Conservation (phyloP, 2,329 filamentous ascomycete species). For the Atkinsonella hypoxylon region DNA sequence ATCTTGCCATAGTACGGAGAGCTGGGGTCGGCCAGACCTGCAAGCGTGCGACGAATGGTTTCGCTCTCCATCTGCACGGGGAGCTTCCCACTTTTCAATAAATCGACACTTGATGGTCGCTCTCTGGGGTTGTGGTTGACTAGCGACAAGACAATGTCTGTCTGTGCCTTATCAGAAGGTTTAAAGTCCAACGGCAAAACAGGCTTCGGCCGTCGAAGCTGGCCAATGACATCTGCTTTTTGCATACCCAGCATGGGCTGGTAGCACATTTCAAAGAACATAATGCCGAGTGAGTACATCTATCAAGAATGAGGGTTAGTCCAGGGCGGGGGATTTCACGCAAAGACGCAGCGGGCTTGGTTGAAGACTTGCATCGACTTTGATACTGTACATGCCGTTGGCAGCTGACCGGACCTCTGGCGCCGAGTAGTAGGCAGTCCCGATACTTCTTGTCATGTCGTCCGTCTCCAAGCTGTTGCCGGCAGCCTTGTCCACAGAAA, state of each 20-base stretch:
- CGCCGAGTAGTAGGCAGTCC: slow-evolving; percentile 83
- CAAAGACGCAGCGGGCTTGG: not conserved
- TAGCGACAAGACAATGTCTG: slow-evolving; percentile 66
- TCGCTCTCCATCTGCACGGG: slow-evolving; percentile 90
- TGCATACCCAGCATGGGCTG: slow-evolving; percentile 54
- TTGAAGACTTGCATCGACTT: slow-evolving; percentile 61
- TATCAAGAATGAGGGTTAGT: slow-evolving; percentile 15
- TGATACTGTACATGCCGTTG: slow-evolving; percentile 72
- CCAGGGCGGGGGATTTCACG: not conserved
- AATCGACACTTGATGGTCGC: slow-evolving; percentile 68
- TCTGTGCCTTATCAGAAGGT: slow-evolving; percentile 57
- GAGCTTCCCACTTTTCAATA: slow-evolving; percentile 75
- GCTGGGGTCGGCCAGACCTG: slow-evolving; percentile 66
- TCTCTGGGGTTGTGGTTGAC: slow-evolving; percentile 73
- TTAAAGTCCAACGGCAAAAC: slow-evolving; percentile 63
- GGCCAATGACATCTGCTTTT: slow-evolving; percentile 50
- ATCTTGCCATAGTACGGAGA: slow-evolving; percentile 87
- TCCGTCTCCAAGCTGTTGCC: slow-evolving; percentile 31
- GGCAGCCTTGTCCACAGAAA: slow-evolving; percentile 45
- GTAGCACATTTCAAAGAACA: slow-evolving; percentile 97
- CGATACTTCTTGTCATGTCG: slow-evolving; percentile 60
- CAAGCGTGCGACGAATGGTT: slow-evolving; percentile 71
- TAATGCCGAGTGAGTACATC: slow-evolving; percentile 96
- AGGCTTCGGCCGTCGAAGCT: slow-evolving; percentile 56
- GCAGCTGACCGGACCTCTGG: slow-evolving; percentile 75